These are phyloP conservation scores for Leccinum imitatum DNA, from an alignment of 768 basidiomycete species.

Conservation along the genomic window DNA sequence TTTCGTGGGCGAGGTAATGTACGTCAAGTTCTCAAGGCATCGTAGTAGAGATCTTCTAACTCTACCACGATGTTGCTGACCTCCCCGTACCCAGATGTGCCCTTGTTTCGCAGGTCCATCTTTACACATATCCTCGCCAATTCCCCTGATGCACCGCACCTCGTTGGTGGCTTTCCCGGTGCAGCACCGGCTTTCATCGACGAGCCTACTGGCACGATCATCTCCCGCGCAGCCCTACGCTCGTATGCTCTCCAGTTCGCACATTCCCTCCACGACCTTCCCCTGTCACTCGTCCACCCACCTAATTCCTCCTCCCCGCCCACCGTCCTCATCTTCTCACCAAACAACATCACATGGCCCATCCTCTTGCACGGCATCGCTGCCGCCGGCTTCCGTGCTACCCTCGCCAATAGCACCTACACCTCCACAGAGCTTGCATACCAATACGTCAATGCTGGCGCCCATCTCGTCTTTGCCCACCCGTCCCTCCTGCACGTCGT, in stretches of 20 bases:
- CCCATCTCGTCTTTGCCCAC: constrained; percentile 60
- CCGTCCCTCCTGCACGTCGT: constrained; percentile 60
- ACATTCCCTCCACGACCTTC: constrained; percentile 52
- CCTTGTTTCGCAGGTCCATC: constrained; percentile 27
- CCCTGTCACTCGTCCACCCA: constrained; percentile 44
- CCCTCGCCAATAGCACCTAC: constrained; percentile 74
- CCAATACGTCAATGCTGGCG: constrained; percentile 69
- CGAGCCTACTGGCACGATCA: constrained; percentile 51
- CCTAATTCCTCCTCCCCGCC: constrained; percentile 42
- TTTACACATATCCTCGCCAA: constrained; percentile 32
- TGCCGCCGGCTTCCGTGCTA: constrained; percentile 66
- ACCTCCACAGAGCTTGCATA: constrained; percentile 65
- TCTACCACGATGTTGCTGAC: constrained; percentile 8
- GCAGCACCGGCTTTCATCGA: constrained; percentile 62
- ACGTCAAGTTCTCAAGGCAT: no score
- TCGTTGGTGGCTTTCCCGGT: constrained; percentile 45
- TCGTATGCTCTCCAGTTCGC: constrained; percentile 56
- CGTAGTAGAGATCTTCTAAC: no score
- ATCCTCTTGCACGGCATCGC: constrained; percentile 44
- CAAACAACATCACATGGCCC: constrained; percentile 62
- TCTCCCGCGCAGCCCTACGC: constrained; percentile 57
- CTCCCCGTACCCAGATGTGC: constrained; percentile 22
- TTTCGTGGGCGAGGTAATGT: no score
- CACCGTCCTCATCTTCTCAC: constrained; percentile 64
- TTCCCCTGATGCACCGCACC: constrained; percentile 14